Evolutionary conservation across 1,284 basidiomycete genomes (phyloP).

Genomic region (Marasmius fiardii): DNA sequence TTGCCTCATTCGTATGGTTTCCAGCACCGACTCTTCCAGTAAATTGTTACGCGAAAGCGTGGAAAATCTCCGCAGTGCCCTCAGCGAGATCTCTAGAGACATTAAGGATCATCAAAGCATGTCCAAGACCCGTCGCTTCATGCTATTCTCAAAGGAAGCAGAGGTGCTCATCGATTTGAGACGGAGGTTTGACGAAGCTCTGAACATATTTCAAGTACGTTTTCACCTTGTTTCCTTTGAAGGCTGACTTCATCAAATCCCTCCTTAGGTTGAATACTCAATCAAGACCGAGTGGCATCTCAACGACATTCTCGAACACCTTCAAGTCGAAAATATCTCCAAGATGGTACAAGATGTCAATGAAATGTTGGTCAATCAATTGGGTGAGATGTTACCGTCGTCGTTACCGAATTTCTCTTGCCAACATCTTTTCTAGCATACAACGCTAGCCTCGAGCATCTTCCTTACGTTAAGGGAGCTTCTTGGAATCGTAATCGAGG

Average conservation of each 20-base stretch:
- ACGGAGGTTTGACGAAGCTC: not conserved
- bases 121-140: not conserved
- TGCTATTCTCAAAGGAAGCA: conserved; percentile 1
- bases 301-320: not conserved
- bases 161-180: conserved; percentile 1
- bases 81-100: not conserved
- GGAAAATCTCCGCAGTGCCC: not conserved
- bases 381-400: not conserved
- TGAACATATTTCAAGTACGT: conserved; percentile 1
- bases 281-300: not conserved
- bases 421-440: not conserved
- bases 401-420: not conserved
- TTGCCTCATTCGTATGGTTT: not conserved
- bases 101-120: not conserved
- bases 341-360: conserved; percentile 2
- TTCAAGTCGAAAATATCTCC: conserved; percentile 1
- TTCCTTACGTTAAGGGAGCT: conserved; percentile 5
- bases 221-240: not conserved
- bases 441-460: conserved; percentile 4
- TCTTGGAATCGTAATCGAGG: conserved; percentile 6
- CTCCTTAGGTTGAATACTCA: not conserved
- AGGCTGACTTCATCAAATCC: not conserved
- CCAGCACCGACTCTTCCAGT: not conserved
- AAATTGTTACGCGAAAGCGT: conserved; percentile 1
- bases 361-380: not conserved